Evolutionary conservation across 2,329 filamentous ascomycete genomes (phyloP), one percentile per base, ranked within the genome.

Genomic region (Colletotrichum scovillei): DNA sequence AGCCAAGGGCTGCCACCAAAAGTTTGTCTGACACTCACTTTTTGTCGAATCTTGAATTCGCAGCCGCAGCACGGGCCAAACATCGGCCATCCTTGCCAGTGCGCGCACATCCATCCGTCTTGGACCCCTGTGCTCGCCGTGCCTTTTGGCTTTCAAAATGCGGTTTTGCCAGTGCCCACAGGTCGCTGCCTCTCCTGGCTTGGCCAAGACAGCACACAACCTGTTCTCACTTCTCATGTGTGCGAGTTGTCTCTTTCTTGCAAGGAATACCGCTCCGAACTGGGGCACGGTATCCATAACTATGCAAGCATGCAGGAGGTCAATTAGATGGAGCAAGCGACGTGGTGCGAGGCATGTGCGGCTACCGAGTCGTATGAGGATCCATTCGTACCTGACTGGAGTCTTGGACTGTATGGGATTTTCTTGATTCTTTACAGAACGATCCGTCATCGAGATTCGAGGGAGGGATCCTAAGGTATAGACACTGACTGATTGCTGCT

Each of bases 131-230:
- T 30, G 56, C 30, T 49, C 28, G 46, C 26, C 56, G 60, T 56
- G 38, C 38, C 38, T 19, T 42, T 42, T 42, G 32, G 32, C 32
- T 12, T 35, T 35, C 8, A 32, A 32, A 32, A 9, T 32, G 38
- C 38, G 38, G 38, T 19, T 42, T 42, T 19, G 38, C 38, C 38
- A 7, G 19, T 8, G 38, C 16, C 60, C 55, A 70, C 60, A 60
- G 35, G 38, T 69, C 58, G 69, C 55, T 56, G 32, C 62, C 55
- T 55, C 38, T 14, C 32, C 16, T 42, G 67, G 53, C 67, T 65
- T 70, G 70, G 70, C 60, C 28, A n/a, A 42, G 66, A 65, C 59
- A 65, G 46, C 60, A 56, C 55, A 70, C 55, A 70, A 63, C 70
- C 46, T 69, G 67, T 63, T 72, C 57, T 59, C 58, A 60, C 30